These are phyloP conservation scores for Pholiota microspora DNA, from an alignment of 768 basidiomycete genomes.

Conservation along the genomic window DNA sequence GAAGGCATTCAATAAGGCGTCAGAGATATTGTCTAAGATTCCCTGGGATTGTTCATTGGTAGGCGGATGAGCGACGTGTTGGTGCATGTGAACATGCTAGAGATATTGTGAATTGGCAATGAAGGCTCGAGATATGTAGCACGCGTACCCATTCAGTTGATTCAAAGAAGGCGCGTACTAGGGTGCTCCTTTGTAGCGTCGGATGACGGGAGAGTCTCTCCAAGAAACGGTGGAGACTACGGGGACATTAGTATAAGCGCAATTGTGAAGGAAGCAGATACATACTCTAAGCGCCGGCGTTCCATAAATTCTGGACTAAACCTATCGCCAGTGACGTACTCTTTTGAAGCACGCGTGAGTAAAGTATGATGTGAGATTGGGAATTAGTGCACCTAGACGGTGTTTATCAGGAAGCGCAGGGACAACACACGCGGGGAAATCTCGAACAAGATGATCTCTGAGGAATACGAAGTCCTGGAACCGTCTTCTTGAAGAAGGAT, in stretches of 20 bases:
- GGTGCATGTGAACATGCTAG: slow-evolving; percentile 96
- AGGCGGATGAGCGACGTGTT: slow-evolving; percentile 90
- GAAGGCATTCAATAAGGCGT: slow-evolving; percentile 95
- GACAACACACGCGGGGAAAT: slow-evolving; percentile 98
- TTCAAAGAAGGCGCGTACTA: slow-evolving; percentile 93
- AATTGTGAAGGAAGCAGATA: background rate
- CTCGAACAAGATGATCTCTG: slow-evolving; percentile 79
- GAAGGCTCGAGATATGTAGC: background rate
- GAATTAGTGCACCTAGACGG: slow-evolving; percentile 62
- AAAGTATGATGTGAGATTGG: slow-evolving; percentile 3
- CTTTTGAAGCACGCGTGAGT: slow-evolving; percentile 36
- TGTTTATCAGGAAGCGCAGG: slow-evolving; percentile 97
- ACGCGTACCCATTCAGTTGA: slow-evolving; percentile 94
- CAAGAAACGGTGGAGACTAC: slow-evolving; percentile 88
- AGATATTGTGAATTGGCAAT: background rate
- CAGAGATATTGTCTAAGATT: slow-evolving; percentile 92
- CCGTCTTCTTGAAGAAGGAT: slow-evolving; percentile 77
- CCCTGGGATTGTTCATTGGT: slow-evolving; percentile 76
- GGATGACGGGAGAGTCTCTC: slow-evolving; percentile 92
- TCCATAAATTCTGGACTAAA: slow-evolving; percentile 99
- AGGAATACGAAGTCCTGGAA: slow-evolving; percentile 98
- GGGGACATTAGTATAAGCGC: background rate
- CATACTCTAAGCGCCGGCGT: slow-evolving; percentile 79
- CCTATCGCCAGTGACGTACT: slow-evolving; percentile 96
- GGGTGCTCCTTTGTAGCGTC: slow-evolving; percentile 85